Base-by-base conservation (phyloP, 352 stramenopile species). In the Phytophthora capsici region DNA sequence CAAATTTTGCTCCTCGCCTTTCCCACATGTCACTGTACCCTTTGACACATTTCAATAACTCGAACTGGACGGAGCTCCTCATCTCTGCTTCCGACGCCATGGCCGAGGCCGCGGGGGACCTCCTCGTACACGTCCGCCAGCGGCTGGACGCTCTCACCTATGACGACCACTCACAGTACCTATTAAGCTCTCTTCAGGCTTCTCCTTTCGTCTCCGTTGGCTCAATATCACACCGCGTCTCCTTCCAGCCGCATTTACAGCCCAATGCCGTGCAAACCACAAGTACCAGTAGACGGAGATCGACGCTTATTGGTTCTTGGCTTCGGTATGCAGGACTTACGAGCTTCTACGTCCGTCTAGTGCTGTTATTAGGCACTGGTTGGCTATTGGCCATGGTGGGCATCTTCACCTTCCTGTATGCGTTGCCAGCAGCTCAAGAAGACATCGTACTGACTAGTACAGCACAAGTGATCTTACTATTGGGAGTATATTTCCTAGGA, bases 71-170 rank as follows among this genome's bases (percentile, higher is more conserved):
- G 28, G 28, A 50, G 53, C 53, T 36, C 26, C 44, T 49, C 38
- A 52, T 40, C 25, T 6, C 23, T 23, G 1, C 26, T 41, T 41
- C 41, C 7, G 14, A 34, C 50, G 38, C 48, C 34, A 73, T 78
- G 62, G 62, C 62, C n/a, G 63, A 69, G 57, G 69, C 58, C 22
- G 41, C 19, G 12, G 50, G 66, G 38, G 71, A 75, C 37, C 60
- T 78, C 53, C 55, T 86, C 51, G 52, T 74, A 48, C 74, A 86
- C 67, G 66, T 86, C 23, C 73, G 77, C 10, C 72, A 80, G 60
- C 77, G 77, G 12, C 63, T 86, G n/a, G 77, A 86, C 47, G 77
- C 77, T 56, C 75, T 86, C 55, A 76, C 71, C 12, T 82, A 77
- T 46, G 77, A 82, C 51, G 69, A 75, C 28, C 71, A 83, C 51